phyloP scores from a whole-genome alignment of 495 filamentous ascomycete genomes.

The Evansstolkia leycettana region DNA sequence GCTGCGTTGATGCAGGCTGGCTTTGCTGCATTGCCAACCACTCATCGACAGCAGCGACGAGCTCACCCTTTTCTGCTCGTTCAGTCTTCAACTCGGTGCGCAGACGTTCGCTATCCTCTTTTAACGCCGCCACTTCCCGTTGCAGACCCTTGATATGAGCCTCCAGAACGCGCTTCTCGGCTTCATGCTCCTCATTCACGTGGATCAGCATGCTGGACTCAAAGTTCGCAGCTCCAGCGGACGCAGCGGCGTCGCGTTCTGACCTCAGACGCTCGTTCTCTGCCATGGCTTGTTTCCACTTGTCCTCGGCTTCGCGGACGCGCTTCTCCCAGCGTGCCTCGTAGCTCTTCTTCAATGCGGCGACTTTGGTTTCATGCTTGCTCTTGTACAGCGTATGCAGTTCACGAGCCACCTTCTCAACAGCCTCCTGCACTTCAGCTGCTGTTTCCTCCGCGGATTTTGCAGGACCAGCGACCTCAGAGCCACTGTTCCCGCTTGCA shows the following conservation, averaged over 20 bases:
- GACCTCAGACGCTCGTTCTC: constrained; percentile 62
- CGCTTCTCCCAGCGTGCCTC: constrained; percentile 82
- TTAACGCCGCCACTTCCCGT: constrained; percentile 52
- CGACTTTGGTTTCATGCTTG: constrained; percentile 93
- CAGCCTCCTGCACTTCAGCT: constrained; percentile 63
- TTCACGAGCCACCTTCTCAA: constrained; percentile 83
- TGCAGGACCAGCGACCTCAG: constrained; percentile 3
- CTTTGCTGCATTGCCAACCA: constrained; percentile 51
- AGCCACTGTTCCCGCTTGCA: constrained; percentile 5
- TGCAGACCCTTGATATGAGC: constrained; percentile 59
- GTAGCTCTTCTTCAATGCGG: constrained; percentile 89
- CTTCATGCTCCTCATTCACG: constrained; percentile 40
- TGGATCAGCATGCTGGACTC: constrained; percentile 21
- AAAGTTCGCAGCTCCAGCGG: constrained; percentile 42
- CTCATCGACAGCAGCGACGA: constrained; percentile 89
- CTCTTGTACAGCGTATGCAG: constrained; percentile 88
- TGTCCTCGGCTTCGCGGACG: constrained; percentile 57
- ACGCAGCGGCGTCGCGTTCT: constrained; percentile 53
- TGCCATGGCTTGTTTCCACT: constrained; percentile 50
- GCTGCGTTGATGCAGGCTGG: constrained; percentile 10
- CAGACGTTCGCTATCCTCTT: constrained; percentile 52
- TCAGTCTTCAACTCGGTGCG: constrained; percentile 55
- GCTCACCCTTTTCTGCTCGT: constrained; percentile 81
- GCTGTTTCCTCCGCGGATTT: constrained; percentile 26
- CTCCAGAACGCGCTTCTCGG: constrained; percentile 37